Evolutionary conservation across 2,329 filamentous ascomycete species (phyloP).

Genomic region (Aspergillus tubingensis): DNA sequence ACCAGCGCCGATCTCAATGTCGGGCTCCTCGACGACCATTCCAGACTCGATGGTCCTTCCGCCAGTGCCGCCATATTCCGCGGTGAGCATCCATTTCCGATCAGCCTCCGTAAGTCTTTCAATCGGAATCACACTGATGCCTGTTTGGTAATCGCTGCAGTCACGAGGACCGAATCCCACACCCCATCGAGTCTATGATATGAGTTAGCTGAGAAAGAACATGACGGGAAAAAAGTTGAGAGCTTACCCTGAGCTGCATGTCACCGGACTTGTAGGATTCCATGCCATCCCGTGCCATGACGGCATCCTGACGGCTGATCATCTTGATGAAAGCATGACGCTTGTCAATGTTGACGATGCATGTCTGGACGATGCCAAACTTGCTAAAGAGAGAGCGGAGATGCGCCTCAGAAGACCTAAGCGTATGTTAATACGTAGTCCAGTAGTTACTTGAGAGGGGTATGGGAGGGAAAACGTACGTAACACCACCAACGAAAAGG

Average conservation of each 20-base stretch:
- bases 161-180: constrained; percentile 96
- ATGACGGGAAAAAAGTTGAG: not conserved
- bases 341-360: constrained; percentile 97
- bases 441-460: too few relatives aligned
- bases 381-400: constrained; percentile 76
- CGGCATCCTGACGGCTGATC: constrained; percentile 83
- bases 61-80: constrained; percentile 89
- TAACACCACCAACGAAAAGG: constrained; percentile 94
- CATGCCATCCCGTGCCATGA: constrained; percentile 82
- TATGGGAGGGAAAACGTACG: constrained; percentile 56
- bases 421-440: constrained; percentile 19
- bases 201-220: constrained; percentile 23
- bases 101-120: constrained; percentile 92
- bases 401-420: constrained; percentile 74
- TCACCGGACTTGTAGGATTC: constrained; percentile 74
- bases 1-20: constrained; percentile 96
- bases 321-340: constrained; percentile 99
- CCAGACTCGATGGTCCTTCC: constrained; percentile 77
- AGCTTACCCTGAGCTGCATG: constrained; percentile 69
- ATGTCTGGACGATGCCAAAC: constrained; percentile 89
- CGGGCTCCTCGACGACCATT: constrained; percentile 91
- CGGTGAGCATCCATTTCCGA: constrained; percentile 93
- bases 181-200: constrained; percentile 81
- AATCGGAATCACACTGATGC: constrained; percentile 91
- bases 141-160: constrained; percentile 92